phyloP scores from a whole-genome alignment of 768 basidiomycete species.

The Mycena maculata region DNA sequence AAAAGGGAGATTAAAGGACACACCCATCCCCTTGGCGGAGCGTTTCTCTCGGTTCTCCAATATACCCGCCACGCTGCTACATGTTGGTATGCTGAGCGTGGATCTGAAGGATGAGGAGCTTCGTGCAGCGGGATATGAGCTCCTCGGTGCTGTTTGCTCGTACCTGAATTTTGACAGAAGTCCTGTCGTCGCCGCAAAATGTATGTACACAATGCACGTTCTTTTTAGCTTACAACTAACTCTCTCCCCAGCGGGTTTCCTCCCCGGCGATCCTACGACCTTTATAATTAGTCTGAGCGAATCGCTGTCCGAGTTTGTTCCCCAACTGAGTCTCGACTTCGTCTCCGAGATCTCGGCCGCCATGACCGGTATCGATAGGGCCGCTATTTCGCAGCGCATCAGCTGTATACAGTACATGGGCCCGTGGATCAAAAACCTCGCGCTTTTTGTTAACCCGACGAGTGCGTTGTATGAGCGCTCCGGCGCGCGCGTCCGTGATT shows the following conservation, averaged over 20 bases:
- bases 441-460: constrained; percentile 75
- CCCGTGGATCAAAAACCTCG: constrained; percentile 90
- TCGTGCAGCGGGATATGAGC: constrained; percentile 82
- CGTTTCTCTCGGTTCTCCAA: constrained; percentile 84
- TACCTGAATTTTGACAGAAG: constrained; percentile 83
- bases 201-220: constrained; percentile 48
- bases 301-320: constrained; percentile 76
- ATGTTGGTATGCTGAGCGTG: constrained; percentile 85
- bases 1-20: constrained; percentile 75
- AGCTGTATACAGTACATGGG: constrained; percentile 84
- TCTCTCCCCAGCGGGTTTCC: constrained; percentile 58
- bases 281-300: constrained; percentile 79
- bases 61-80: constrained; percentile 87
- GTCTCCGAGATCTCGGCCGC: constrained; percentile 84
- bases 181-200: constrained; percentile 76
- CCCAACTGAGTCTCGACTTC: constrained; percentile 89
- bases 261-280: constrained; percentile 72
- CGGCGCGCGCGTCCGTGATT: constrained; percentile 81
- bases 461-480: constrained; percentile 76
- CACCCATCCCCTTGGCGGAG: constrained; percentile 63
- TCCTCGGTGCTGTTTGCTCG: constrained; percentile 80
- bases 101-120: constrained; percentile 80
- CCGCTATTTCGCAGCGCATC: constrained; percentile 64
- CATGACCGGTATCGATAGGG: constrained; percentile 63
- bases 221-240: not conserved